Evolutionary conservation across 1,139 yeast genomes (phyloP), one percentile per base, ranked within the genome.

Genomic region (Schizosaccharomyces versatilis): DNA sequence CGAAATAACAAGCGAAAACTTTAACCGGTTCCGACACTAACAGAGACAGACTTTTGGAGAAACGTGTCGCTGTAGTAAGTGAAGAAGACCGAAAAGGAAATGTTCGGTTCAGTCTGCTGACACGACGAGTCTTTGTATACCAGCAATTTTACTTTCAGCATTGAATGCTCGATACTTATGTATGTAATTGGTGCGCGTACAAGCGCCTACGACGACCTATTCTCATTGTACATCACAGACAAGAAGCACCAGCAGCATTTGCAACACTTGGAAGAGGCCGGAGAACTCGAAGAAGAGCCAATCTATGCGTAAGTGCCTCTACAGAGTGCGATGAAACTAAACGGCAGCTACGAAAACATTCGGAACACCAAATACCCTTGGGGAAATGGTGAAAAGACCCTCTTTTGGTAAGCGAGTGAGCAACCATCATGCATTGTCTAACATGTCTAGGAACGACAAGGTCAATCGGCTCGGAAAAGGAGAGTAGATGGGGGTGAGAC

Each of bases 321-420:
- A 2, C 15, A 32, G 10, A 6, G 15, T 6, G 48, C 3, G 6
- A 44, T 17, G 38, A 44, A 3, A 12, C 6, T 3, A 9, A 2
- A 32, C 6, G 6, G 12, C 49, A 44, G 49, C 9, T 44, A 19
- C 32, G 49, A 44, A 44, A 44, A 44, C 14, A 8, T 44, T 14
- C 49, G 49, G 14, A 19, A 19, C 49, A 44, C 19, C 19, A 44
- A 44, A 36, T 44, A 44, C 14, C 49, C 49, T 24, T 44, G 49
- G 49, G 49, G 49, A 17, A 36, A 44, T 7, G 49, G 49, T 8
- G 32, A n/a, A 32, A 44, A 44, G 49, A 44, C 49, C 7, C 49
- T 44, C n/a, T 44, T 44, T 36, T 44, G 49, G 49, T 44, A 44
- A 44, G 49, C 9, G 7, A 14, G 12, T 17, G 6, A 17, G 1